A percentile compares a stretch with the other conserved stretches of the same genome.
Conservation (phyloP, 306 rosid genomes). For the Prunus persica region DNA sequence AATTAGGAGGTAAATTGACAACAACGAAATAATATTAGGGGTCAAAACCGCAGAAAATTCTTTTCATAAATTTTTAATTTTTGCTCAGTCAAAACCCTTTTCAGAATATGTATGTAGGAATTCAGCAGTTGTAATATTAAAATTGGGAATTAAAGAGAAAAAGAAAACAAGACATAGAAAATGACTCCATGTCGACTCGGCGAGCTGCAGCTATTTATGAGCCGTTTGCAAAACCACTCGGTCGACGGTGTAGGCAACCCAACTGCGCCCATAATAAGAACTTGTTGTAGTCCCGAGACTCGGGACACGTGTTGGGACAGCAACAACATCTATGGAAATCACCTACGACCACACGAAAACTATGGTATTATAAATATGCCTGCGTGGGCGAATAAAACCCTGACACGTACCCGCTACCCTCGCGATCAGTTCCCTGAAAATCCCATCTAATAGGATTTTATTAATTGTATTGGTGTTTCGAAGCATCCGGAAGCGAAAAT, state of each 20-base stretch:
- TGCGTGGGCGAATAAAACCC: neutral
- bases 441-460: neutral
- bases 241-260: neutral
- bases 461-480: neutral
- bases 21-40: too few relatives aligned
- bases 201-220: neutral
- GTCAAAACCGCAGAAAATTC: accelerated
- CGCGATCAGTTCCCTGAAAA: neutral
- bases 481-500: neutral
- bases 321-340: neutral
- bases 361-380: neutral
- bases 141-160: too few relatives aligned
- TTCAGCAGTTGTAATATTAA: too few relatives aligned
- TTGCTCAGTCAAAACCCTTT: too few relatives aligned
- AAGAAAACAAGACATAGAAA: too few relatives aligned
- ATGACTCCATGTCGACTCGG: too few relatives aligned
- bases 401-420: neutral
- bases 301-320: neutral
- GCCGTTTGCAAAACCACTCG: neutral
- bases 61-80: too few relatives aligned
- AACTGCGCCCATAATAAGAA: neutral
- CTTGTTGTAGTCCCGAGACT: neutral
- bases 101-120: too few relatives aligned
- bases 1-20: too few relatives aligned
- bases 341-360: neutral